These are phyloP conservation scores for Camellia lanceoleosa DNA, from an alignment of 148 eudicot genomes.

Conservation along the genomic window DNA sequence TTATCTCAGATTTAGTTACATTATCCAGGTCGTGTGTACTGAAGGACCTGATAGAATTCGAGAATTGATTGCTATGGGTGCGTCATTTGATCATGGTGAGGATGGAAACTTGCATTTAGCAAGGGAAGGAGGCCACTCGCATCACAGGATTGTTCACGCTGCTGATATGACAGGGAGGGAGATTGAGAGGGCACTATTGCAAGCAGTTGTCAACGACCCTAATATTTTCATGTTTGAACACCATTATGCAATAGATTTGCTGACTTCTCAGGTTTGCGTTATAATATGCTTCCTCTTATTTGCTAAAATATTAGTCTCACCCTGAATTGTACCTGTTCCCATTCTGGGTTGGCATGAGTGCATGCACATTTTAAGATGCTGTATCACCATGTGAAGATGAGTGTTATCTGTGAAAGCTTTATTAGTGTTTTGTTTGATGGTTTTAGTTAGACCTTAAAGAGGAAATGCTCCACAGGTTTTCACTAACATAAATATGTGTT, in stretches of 20 bases:
- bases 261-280: constrained; percentile 75
- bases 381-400: neutral
- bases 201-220: constrained; percentile 73
- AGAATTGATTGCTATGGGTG: constrained; percentile 95
- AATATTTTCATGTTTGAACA: constrained; percentile 80
- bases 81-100: constrained; percentile 98
- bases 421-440: neutral
- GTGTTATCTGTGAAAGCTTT: neutral
- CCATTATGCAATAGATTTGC: constrained; percentile 88
- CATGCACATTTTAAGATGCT: neutral
- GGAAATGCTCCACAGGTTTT: neutral
- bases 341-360: neutral
- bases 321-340: neutral
- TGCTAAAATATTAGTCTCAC: neutral
- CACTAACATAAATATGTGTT: neutral
- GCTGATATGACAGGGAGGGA: constrained; percentile 99
- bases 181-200: constrained; percentile 85
- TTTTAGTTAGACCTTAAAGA: neutral
- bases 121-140: constrained; percentile 98
- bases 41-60: constrained; percentile 98
- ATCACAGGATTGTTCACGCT: constrained; percentile 91
- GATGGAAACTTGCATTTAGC: constrained; percentile 98
- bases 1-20: constrained; percentile 11
- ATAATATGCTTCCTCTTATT: neutral
- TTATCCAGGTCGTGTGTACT: constrained; percentile 85